These are phyloP conservation scores for Penicillium sclerotigenum DNA, from an alignment of 2,329 filamentous ascomycete genomes.

Conservation along the genomic window DNA sequence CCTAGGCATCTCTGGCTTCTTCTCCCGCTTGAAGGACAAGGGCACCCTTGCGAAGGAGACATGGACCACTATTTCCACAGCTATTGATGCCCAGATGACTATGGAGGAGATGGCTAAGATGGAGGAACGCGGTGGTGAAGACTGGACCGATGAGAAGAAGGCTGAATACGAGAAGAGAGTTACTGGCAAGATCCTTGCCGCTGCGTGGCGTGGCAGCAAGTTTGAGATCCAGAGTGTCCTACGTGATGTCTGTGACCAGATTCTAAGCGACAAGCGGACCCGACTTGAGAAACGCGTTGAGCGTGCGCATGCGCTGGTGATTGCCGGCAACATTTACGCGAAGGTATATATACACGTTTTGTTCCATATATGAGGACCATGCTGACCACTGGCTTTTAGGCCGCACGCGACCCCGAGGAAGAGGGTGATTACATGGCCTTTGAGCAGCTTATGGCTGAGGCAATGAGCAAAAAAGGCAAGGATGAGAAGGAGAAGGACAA, in stretches of 20 bases:
- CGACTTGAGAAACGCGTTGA: conserved; percentile 81
- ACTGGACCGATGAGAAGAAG: conserved; percentile 98
- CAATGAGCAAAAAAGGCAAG: conserved; percentile 87
- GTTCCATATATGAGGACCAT: neutral
- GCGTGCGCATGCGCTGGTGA: conserved; percentile 81
- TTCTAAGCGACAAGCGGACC: conserved; percentile 76
- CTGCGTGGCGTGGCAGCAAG: conserved; percentile 92
- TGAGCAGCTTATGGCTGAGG: conserved; percentile 95
- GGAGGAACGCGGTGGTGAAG: conserved; percentile 90
- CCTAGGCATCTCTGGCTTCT: conserved; percentile 92
- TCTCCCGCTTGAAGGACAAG: conserved; percentile 91
- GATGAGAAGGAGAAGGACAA: conserved; percentile 75
- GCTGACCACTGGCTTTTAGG: conserved; percentile 51
- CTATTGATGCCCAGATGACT: conserved; percentile 94
- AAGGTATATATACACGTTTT: conserved; percentile 59
- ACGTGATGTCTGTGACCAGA: conserved; percentile 86
- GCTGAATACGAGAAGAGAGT: conserved; percentile 92
- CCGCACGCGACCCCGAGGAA: conserved; percentile 85
- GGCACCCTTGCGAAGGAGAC: conserved; percentile 95
- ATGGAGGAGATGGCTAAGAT: conserved; percentile 99
- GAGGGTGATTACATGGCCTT: conserved; percentile 99
- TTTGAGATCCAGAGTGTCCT: conserved; percentile 97
- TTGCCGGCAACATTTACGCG: conserved; percentile 84
- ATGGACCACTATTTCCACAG: conserved; percentile 94
- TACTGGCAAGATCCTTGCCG: conserved; percentile 95